These are phyloP conservation scores for Thermoascus crustaceus DNA, from an alignment of 2,329 filamentous ascomycete genomes.

Conservation along the genomic window DNA sequence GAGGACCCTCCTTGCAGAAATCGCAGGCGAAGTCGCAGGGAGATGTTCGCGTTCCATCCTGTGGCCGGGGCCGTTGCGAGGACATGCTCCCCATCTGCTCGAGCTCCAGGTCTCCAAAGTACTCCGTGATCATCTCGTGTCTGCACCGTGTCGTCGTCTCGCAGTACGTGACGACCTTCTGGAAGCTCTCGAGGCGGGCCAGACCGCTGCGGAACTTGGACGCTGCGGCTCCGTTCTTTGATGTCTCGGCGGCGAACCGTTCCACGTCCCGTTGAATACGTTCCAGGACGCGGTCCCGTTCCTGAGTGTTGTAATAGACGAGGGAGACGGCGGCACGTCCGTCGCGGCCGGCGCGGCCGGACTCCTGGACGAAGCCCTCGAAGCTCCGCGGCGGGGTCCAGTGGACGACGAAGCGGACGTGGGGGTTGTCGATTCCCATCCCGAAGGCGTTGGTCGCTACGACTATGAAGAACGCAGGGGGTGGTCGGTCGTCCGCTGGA, in stretches of 20 bases:
- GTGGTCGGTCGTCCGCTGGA: slow-evolving; percentile 11
- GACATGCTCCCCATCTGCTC: slow-evolving; percentile 22
- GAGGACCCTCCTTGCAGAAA: slow-evolving; percentile 60
- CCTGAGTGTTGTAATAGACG: slow-evolving; percentile 83
- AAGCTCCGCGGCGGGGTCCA: slow-evolving; percentile 93
- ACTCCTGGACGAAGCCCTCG: slow-evolving; percentile 94
- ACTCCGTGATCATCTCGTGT: slow-evolving; percentile 64
- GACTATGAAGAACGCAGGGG: slow-evolving; percentile 74
- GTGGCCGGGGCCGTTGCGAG: slow-evolving; percentile 12
- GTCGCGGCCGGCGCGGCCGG: slow-evolving; percentile 81
- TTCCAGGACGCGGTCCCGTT: slow-evolving; percentile 63
- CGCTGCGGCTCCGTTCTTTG: slow-evolving; percentile 36
- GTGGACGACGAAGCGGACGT: slow-evolving; percentile 89
- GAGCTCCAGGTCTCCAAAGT: slow-evolving; percentile 60
- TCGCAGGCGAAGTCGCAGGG: slow-evolving; percentile 69
- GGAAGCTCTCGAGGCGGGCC: slow-evolving; percentile 52
- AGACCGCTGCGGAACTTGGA: slow-evolving; percentile 28
- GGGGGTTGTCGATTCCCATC: slow-evolving; percentile 95
- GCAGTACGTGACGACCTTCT: slow-evolving; percentile 69
- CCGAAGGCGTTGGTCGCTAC: slow-evolving; percentile 94
- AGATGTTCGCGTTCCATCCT: slow-evolving; percentile 22
- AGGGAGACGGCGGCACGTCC: slow-evolving; percentile 81
- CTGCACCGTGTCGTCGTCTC: slow-evolving; percentile 67
- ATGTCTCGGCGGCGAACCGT: slow-evolving; percentile 22
- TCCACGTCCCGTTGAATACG: slow-evolving; percentile 41